These are phyloP conservation scores for Tardiomyces blankii DNA, from an alignment of 1,139 yeast genomes.

Conservation along the genomic window DNA sequence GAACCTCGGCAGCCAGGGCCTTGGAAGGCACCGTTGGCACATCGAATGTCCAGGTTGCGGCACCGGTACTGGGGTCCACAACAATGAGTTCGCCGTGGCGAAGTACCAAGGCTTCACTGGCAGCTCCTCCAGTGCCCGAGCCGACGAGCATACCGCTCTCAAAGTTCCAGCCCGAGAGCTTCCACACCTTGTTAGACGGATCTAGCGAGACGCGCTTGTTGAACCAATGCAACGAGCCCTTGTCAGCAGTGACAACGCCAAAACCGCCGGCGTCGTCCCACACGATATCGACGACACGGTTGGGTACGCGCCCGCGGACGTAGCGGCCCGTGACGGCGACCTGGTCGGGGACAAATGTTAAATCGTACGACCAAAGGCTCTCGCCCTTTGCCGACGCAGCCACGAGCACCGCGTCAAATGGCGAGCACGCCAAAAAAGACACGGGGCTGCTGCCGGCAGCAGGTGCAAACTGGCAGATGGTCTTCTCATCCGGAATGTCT, in stretches of 20 bases:
- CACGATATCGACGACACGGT: conserved; percentile 38
- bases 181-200: conserved; percentile 16
- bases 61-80: conserved; percentile 37
- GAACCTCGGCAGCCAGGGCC: not conserved
- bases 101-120: conserved; percentile 8
- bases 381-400: conserved; percentile 55
- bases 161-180: conserved; percentile 8
- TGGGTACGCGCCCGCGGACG: conserved; percentile 53
- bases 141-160: not conserved
- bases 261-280: conserved; percentile 44
- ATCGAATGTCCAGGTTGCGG: conserved; percentile 34
- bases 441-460: conserved; percentile 46
- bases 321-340: conserved; percentile 49
- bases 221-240: conserved; percentile 61
- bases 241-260: conserved; percentile 43
- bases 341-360: conserved; percentile 40
- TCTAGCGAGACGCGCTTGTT: conserved; percentile 11
- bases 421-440: conserved; percentile 42
- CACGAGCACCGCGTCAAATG: conserved; percentile 48
- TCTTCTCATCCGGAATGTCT: conserved; percentile 36
- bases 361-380: conserved; percentile 53
- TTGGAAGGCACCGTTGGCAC: conserved; percentile 25
- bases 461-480: conserved; percentile 44
- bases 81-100: conserved; percentile 31
- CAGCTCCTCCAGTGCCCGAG: not conserved